Conservation (phyloP, 2,329 filamentous ascomycete species). For the Colletotrichum zoysiae region DNA sequence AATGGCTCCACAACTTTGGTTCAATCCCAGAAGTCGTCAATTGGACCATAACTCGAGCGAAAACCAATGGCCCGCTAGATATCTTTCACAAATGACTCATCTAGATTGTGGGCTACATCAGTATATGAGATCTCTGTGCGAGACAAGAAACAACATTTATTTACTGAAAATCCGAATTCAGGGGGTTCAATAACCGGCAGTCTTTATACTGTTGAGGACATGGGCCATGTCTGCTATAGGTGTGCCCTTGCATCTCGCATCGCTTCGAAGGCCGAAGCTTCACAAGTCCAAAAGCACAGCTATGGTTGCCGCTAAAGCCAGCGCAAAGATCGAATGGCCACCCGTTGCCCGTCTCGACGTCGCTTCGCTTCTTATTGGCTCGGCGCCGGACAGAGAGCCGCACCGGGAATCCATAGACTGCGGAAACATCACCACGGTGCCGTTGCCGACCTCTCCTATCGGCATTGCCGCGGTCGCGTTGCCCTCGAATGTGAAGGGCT, state of each 20-base stretch:
- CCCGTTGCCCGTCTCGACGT: not conserved
- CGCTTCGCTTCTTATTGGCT: not conserved
- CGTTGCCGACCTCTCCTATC: slow-evolving; percentile 12
- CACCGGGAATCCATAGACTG: slow-evolving; percentile 25
- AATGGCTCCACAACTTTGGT: not conserved
- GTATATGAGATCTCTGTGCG: not conserved
- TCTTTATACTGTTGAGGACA: not conserved
- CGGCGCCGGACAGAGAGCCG: not conserved
- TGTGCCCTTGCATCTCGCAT: not conserved
- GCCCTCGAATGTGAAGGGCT: slow-evolving; percentile 51
- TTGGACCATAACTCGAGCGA: not conserved
- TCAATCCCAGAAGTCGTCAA: not conserved
- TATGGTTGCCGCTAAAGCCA: not conserved
- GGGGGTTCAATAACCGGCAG: not conserved
- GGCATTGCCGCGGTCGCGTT: slow-evolving; percentile 19
- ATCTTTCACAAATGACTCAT: not conserved
- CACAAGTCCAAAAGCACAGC: not conserved
- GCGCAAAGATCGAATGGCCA: not conserved
- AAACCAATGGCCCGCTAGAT: not conserved
- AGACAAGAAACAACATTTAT: not conserved
- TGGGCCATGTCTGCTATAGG: not conserved
- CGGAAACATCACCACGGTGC: slow-evolving; percentile 34
- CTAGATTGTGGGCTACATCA: not conserved
- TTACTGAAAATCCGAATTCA: too few species aligned
- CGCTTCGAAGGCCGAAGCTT: not conserved